Conservation (phyloP, 768 basidiomycete species). For the Tephrocybe sp. region DNA sequence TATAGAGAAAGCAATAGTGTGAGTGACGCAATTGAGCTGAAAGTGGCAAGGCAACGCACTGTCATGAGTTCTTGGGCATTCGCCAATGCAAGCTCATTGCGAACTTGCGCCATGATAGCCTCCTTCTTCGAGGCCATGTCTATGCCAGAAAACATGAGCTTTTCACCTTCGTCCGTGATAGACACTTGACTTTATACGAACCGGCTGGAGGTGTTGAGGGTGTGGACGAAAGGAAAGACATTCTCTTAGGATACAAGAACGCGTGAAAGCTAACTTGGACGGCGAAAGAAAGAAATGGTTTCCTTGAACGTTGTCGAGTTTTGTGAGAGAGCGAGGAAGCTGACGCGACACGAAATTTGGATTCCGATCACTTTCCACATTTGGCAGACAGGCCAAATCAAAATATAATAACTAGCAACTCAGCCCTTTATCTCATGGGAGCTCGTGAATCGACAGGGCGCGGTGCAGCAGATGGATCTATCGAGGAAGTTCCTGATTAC, state of each 20-base stretch:
- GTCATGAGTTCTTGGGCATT: constrained; percentile 84
- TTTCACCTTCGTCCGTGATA: background rate
- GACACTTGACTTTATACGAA: background rate
- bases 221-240: constrained; percentile 9
- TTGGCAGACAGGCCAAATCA: background rate
- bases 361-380: constrained; percentile 16
- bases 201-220: background rate
- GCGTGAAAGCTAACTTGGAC: background rate
- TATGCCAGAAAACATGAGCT: constrained; percentile 12
- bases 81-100: constrained; percentile 65
- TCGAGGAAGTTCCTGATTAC: constrained; percentile 52
- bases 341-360: constrained; percentile 14
- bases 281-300: background rate
- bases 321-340: background rate
- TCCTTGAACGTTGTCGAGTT: background rate
- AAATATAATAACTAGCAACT: background rate
- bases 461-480: constrained; percentile 14
- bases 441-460: constrained; percentile 60
- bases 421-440: constrained; percentile 46
- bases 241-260: background rate
- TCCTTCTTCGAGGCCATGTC: constrained; percentile 49
- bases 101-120: constrained; percentile 60
- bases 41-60: constrained; percentile 34
- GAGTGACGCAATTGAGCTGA: background rate
- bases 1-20: background rate